Percentiles rank a stretch among this genome's conserved stretches.
Evolutionary conservation across 371 early-diverging fungal genomes (phyloP).

Genomic region (Rhizopus delemar): DNA sequence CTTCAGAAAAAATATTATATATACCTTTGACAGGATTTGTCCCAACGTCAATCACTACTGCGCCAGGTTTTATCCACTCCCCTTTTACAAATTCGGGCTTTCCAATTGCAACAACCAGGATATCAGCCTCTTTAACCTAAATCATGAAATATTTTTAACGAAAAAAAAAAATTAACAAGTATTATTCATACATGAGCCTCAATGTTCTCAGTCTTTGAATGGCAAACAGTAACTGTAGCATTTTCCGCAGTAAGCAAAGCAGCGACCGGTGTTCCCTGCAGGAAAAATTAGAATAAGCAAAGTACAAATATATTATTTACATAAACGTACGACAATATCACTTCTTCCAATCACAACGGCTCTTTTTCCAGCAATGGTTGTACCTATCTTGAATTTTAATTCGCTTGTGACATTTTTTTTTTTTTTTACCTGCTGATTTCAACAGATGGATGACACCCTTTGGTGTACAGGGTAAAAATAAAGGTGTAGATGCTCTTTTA

Average conservation of each 20-base stretch:
- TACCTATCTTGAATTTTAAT: neutral
- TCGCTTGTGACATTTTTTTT: neutral
- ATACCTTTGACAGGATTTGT: constrained; percentile 80
- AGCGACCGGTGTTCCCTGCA: constrained; percentile 78
- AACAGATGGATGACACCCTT: constrained; percentile 88
- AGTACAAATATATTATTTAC: neutral
- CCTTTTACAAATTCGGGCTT: constrained; percentile 78
- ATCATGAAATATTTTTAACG: neutral
- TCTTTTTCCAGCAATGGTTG: constrained; percentile 23
- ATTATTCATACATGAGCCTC: constrained; percentile 58
- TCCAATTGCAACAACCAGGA: constrained; percentile 89
- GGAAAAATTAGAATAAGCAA: neutral
- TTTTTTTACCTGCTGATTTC: constrained; percentile 45
- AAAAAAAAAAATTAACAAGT: too few species aligned
- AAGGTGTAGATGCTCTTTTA: constrained; percentile 73
- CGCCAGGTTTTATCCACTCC: constrained; percentile 89
- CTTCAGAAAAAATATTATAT: too few species aligned
- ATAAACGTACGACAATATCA: constrained; percentile 71
- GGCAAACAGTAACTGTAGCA: constrained; percentile 92
- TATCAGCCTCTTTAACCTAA: constrained; percentile 75
- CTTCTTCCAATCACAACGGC: constrained; percentile 93
- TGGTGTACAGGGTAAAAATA: constrained; percentile 93
- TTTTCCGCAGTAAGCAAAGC: constrained; percentile 74
- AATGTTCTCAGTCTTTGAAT: constrained; percentile 77
- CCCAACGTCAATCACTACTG: constrained; percentile 93